Evolutionary conservation across 108 stramenopile species (phyloP).

Genomic region (Cyclotella baltica): DNA sequence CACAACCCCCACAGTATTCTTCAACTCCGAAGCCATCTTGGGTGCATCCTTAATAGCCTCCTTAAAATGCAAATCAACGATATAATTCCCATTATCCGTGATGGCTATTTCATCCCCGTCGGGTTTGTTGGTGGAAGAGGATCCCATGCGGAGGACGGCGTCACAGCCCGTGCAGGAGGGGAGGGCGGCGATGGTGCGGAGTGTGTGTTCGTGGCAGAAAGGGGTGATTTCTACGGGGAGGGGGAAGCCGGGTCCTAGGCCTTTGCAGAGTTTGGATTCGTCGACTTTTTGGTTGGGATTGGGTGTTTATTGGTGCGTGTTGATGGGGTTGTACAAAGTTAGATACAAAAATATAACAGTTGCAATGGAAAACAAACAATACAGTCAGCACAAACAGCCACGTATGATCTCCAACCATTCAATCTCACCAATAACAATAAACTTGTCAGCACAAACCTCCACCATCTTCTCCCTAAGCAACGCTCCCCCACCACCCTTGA

Average conservation of each 20-base stretch:
- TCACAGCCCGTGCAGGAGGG: conserved; percentile 89
- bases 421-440: conserved; percentile 81
- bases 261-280: conserved; percentile 95
- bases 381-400: neutral
- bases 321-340: neutral
- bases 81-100: conserved; percentile 98
- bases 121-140: conserved; percentile 73
- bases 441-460: conserved; percentile 83
- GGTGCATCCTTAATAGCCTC: conserved; percentile 91
- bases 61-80: conserved; percentile 97
- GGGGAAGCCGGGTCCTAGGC: conserved; percentile 94
- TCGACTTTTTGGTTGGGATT: conserved; percentile 70
- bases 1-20: conserved; percentile 96
- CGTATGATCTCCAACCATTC: neutral
- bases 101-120: conserved; percentile 97
- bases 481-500: conserved; percentile 98
- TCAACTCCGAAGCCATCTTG: conserved; percentile 85
- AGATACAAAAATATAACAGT: neutral
- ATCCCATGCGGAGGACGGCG: conserved; percentile 91
- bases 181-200: conserved; percentile 85
- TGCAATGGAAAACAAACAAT: neutral
- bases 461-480: conserved; percentile 98
- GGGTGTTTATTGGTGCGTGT: neutral
- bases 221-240: conserved; percentile 96
- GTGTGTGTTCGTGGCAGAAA: conserved; percentile 97